Evolutionary conservation across 2,329 filamentous ascomycete species (phyloP), one percentile per base, ranked within the genome.

Genomic region (Colletotrichum ledebouriae): DNA sequence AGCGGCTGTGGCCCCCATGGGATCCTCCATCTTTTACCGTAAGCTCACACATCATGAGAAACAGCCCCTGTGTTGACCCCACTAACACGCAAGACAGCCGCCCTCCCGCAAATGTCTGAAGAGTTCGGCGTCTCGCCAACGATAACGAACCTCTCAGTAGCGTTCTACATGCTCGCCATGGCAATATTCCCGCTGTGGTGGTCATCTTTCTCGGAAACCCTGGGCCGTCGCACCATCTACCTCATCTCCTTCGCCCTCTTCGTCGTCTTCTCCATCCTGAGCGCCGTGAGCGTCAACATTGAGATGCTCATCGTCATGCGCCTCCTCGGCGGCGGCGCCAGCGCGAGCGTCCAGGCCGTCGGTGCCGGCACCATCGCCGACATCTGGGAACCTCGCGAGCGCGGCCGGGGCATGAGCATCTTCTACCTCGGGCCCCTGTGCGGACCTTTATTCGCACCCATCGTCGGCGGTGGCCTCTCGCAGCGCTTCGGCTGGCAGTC

Each of bases 151-250:
- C 75, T 96, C 65, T 90, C 90, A 0, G 87, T 96, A 0, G 91
- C 93, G 0, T 79, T 95, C 65, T 96, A 94, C 77, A 94, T 96
- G 92, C 83, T 96, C 4, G 83, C 87, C 73, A 93, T 96, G 92
- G 88, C 89, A 63, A 93, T 96, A 50, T 95, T 94, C 72, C 93
- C 93, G 0, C 83, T 97, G 0, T 96, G 93, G 93, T 96, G 92
- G 92, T 93, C 91, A 1, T 90, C 90, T 1, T 94, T 96, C 74
- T 93, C 91, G 9, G 93, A 96, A 73, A 83, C 83, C 1, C 79
- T 88, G 1, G 93, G 93, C 12, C 87, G 93, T 46, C 87, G 93
- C 22, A 90, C 89, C n/a, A 91, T 97, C 72, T 96, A 95, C 76
- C 79, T 97, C 37, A 79, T 87, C 39, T 94, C 92, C 0, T 96